Evolutionary conservation across 345 rosid genomes (phyloP).

Genomic region (Clarkia xantiana): DNA sequence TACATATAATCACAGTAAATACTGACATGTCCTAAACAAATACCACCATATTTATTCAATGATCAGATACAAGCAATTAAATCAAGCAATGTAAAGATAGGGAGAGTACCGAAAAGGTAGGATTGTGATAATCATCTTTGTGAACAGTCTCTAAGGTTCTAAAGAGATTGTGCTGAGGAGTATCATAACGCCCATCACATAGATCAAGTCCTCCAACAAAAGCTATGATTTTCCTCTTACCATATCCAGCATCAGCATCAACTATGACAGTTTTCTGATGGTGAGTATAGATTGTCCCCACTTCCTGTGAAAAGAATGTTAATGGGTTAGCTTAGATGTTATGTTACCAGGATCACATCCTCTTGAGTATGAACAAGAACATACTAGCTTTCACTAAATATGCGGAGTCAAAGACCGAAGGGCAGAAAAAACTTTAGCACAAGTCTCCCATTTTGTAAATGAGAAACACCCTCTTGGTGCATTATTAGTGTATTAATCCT

Average conservation of each 20-base stretch:
- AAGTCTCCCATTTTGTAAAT: too few species aligned
- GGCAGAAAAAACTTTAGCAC: too few species aligned
- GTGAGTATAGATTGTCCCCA: constrained; percentile 83
- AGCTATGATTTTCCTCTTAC: constrained; percentile 70
- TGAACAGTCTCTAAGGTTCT: constrained; percentile 59
- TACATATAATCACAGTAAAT: too few species aligned
- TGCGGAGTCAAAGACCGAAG: too few species aligned
- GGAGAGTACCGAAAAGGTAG: constrained; percentile 59
- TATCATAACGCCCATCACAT: constrained; percentile 87
- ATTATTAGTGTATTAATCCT: too few species aligned
- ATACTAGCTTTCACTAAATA: too few species aligned
- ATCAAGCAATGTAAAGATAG: not conserved
- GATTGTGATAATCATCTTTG: constrained; percentile 86
- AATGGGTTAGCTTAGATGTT: too few species aligned
- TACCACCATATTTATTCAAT: not conserved
- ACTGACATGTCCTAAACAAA: too few species aligned
- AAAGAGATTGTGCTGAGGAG: constrained; percentile 71
- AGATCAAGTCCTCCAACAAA: constrained; percentile 95
- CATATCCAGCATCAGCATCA: constrained; percentile 76
- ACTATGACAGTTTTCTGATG: constrained; percentile 89
- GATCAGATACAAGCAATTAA: not conserved
- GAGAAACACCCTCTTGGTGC: too few species aligned
- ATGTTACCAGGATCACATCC: too few species aligned
- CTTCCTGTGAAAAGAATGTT: constrained; percentile 40
- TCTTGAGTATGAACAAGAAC: too few species aligned